Evolutionary conservation across 768 basidiomycete species (phyloP), one percentile per base, ranked within the genome.

Genomic region (Mycena vitilis): DNA sequence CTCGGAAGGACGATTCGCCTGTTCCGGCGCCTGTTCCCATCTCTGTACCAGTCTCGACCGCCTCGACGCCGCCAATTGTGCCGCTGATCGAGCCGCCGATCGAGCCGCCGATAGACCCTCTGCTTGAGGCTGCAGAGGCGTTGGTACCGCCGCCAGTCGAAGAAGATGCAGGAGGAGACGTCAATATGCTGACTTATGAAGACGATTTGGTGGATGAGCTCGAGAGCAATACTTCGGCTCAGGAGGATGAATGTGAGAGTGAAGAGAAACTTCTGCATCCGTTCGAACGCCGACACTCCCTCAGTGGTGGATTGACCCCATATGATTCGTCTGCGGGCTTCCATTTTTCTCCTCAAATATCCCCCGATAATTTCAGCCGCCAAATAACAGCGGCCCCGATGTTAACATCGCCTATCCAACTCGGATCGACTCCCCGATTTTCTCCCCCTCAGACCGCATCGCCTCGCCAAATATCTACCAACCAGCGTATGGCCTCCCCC

Each of bases 251-350:
- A 37, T 89, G 82, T 69, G 89, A 91, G 76, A 93, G 91, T 74
- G 91, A 92, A 73, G 91, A 92, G 65, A 91, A 90, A 52, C 79
- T 86, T 76, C 73, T 81, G 36, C 78, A 82, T 54, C 84, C 85
- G 25, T 81, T 85, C 71, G 79, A 81, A 65, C 83, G 83, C 65
- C 81, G 84, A 42, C 77, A 79, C 61, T 80, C 84, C 52, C 65
- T 80, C 47, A 65, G 58, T 54, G 75, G 59, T 18, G 75, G 83
- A 62, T 73, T 84, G 16, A 81, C 81, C 49, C 73, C 79, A 34
- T 83, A 79, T 60, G 68, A 69, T 36, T 53, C 64, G 18, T 69
- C 71, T 49, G 60, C 53, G 25, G 71, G 71, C n/a, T 69, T 38
- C 56, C 66, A 69, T 37, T 63, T 72, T 15, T 44, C 60, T 37